phyloP scores from a whole-genome alignment of 805 yeast species.

The Ogataea allantospora region DNA sequence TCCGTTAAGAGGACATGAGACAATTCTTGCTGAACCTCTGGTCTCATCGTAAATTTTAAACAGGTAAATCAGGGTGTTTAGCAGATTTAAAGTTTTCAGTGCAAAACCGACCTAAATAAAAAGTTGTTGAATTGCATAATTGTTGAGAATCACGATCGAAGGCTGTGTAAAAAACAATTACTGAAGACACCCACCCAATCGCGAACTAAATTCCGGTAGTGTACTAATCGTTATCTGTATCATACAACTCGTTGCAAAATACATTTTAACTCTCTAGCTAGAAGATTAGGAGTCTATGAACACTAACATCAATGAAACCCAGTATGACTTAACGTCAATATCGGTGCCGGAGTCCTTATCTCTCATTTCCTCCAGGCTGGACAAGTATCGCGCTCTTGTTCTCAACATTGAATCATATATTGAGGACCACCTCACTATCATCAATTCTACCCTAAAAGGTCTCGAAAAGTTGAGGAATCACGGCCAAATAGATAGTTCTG shows the following conservation, averaged over 20 bases:
- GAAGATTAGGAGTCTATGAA: too few species aligned
- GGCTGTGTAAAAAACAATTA: neutral
- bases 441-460: slow-evolving; percentile 22
- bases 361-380: slow-evolving; percentile 27
- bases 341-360: slow-evolving; percentile 28
- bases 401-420: slow-evolving; percentile 25
- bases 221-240: neutral
- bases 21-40: slow-evolving; percentile 96
- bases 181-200: too few species aligned
- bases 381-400: slow-evolving; percentile 28
- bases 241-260: too few species aligned
- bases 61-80: too few species aligned
- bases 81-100: slow-evolving; percentile 8
- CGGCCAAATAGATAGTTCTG: slow-evolving; percentile 21
- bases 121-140: neutral
- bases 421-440: slow-evolving; percentile 26
- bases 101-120: too few species aligned
- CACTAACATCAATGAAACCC: too few species aligned
- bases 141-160: neutral
- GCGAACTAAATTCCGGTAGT: neutral
- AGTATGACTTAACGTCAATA: neutral
- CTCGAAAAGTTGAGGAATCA: slow-evolving; percentile 28
- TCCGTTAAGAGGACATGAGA: slow-evolving; percentile 94
- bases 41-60: slow-evolving; percentile 45
- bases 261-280: too few species aligned